Evolutionary conservation across 2,329 filamentous ascomycete species (phyloP).

Genomic region (Bipolaris bicolor): DNA sequence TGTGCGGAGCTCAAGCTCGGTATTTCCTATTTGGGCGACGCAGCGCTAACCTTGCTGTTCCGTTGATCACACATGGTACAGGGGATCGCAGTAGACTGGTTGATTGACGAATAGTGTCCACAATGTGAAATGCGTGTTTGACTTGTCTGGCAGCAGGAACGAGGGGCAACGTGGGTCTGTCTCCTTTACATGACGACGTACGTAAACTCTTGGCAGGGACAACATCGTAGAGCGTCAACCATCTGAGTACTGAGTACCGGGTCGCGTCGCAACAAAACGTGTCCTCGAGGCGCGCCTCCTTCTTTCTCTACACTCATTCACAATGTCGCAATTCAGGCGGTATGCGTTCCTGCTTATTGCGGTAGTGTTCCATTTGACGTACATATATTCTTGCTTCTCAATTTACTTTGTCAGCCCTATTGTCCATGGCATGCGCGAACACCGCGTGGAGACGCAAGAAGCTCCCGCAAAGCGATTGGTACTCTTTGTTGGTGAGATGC

Average conservation of each 20-base stretch:
- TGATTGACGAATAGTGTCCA: not conserved
- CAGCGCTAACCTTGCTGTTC: not conserved
- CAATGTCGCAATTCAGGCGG: slow-evolving; percentile 66
- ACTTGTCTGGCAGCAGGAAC: not conserved
- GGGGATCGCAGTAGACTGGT: not conserved
- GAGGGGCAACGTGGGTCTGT: not conserved
- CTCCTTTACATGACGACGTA: slow-evolving; percentile 6
- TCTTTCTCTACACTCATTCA: slow-evolving; percentile 22
- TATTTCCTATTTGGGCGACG: slow-evolving; percentile 18
- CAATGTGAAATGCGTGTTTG: not conserved
- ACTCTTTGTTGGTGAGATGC: slow-evolving; percentile 78
- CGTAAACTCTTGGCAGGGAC: slow-evolving; percentile 26
- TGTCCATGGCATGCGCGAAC: slow-evolving; percentile 90
- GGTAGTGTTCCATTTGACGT: slow-evolving; percentile 89
- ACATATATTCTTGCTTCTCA: slow-evolving; percentile 81
- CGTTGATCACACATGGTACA: not conserved
- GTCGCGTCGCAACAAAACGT: slow-evolving; percentile 25
- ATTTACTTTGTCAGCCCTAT: slow-evolving; percentile 99
- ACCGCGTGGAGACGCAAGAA: slow-evolving; percentile 71
- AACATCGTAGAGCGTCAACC: slow-evolving; percentile 27
- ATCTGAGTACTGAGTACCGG: slow-evolving; percentile 34
- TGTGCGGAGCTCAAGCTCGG: slow-evolving; percentile 20
- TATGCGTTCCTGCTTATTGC: slow-evolving; percentile 87
- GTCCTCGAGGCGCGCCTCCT: slow-evolving; percentile 38
- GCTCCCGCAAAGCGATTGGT: slow-evolving; percentile 89